These are phyloP conservation scores for Paratinospora sagittata DNA, from an alignment of 164 flowering plant genomes.

Conservation along the genomic window DNA sequence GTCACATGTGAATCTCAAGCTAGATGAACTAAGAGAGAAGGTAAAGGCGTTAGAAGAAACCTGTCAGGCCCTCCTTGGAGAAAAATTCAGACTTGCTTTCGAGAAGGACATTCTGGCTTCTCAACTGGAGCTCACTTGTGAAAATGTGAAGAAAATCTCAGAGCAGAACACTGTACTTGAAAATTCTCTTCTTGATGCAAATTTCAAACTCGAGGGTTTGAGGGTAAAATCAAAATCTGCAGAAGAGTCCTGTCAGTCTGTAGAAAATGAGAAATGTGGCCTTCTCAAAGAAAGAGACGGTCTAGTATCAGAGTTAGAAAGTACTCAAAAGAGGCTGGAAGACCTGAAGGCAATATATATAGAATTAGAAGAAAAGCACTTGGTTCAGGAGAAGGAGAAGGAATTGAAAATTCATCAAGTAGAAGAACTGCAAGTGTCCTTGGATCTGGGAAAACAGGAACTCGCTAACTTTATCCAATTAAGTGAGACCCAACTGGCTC, in stretches of 20 bases:
- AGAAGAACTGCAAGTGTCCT: constrained; percentile 41
- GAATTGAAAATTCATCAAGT: constrained; percentile 35
- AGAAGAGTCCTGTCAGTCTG: constrained; percentile 61
- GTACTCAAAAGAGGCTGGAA: constrained; percentile 41
- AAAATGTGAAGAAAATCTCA: constrained; percentile 56
- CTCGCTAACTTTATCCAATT: constrained; percentile 31
- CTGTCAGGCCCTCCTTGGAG: constrained; percentile 44
- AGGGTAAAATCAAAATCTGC: constrained; percentile 53
- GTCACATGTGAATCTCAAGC: constrained; percentile 38
- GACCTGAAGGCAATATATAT: constrained; percentile 45
- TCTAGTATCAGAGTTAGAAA: constrained; percentile 45
- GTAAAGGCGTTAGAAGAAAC: constrained; percentile 49
- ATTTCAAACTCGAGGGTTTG: constrained; percentile 58
- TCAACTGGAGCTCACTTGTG: constrained; percentile 49
- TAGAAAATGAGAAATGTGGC: constrained; percentile 47
- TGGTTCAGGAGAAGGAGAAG: constrained; percentile 58
- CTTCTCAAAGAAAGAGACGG: constrained; percentile 47
- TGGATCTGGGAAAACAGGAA: constrained; percentile 54
- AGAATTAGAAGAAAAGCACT: constrained; percentile 48
- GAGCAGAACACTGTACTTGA: constrained; percentile 60
- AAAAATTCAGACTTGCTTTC: constrained; percentile 51
- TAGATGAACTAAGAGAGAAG: constrained; percentile 43
- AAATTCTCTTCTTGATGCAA: constrained; percentile 52
- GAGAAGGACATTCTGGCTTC: constrained; percentile 63
- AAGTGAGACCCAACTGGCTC: constrained; percentile 39